Base-by-base conservation (phyloP, 2,329 filamentous ascomycete species). In the Raffaelea ambrosiae region DNA sequence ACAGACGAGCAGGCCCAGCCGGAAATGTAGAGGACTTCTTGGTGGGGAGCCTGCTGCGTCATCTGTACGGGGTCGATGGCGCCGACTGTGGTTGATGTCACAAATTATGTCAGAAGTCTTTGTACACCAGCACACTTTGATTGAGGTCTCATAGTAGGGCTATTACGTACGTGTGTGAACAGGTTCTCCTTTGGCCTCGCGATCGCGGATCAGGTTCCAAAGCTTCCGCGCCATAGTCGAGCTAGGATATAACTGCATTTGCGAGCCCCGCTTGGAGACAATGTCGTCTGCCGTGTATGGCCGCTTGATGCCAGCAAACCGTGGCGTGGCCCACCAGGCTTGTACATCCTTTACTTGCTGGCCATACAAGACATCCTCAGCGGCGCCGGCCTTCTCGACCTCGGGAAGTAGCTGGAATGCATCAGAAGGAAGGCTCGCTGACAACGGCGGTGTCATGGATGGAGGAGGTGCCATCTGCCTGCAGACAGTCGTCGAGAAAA, bases 11-110 rank as follows among this genome's bases (percentile, higher is more conserved):
- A 97, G 5, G 93, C 93, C 93, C 93, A 98, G 53, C 93, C 93
- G 1, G 90, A 96, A 53, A 98, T 76, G 67, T 98, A 98, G 41
- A 98, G 77, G 18, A 96, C 86, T 65, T 98, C 91, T 64, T 97
- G 93, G 68, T 97, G 87, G 5, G 87, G 80, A 16, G 93, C 93
- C 71, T 97, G 93, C 66, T 98, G 93, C 43, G 93, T 95, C 93
- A 98, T 97, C 70, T 98, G 93, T 11, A 97, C 83, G n/a, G 93
- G 93, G 62, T 98, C 93, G 67, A 98, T 94, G 51, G 90, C 93
- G 57, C 93, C 93, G 86, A 98, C 87, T 91, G 26, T 2, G 11
- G n/a, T n/a, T n/a, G n/a, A n/a, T n/a, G n/a, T n/a, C n/a, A n/a
- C n/a, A n/a, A n/a, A 23, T n/a, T 38, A 21, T 18, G 5, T 14